Base-by-base conservation (phyloP, 108 stramenopile genomes). In the Tribonema minus region DNA sequence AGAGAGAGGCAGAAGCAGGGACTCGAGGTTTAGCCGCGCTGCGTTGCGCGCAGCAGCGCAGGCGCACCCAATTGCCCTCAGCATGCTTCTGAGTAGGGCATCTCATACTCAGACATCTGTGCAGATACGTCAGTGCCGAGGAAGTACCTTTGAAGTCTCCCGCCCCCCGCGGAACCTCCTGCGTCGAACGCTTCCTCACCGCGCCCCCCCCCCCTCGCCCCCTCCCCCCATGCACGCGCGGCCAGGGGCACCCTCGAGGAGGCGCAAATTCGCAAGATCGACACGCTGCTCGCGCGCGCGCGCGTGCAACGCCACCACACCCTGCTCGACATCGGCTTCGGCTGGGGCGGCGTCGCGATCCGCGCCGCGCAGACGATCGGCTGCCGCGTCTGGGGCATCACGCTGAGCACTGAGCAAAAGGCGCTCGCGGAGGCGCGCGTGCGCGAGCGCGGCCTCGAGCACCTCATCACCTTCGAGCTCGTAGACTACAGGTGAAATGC, bases 181-280 rank as follows among this genome's bases (percentile, higher is more conserved):
- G n/a, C n/a, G n/a, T n/a, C n/a, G n/a, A n/a, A n/a, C n/a, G n/a
- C n/a, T n/a, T n/a, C n/a, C n/a, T n/a, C n/a, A n/a, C 32, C 95
- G 89, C 79, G 91, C 91, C 82, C 90, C 89, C 31, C 81, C 89
- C 46, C 71, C 64, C 30, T 76, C 87, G n/a, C 54, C 68, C 2
- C 12, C 37, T 23, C 9, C 9, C 30, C 29, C 9, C 30, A 62
- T 7, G 61, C 5, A 7, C 61, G 27, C 27, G 61, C 7, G 61
- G 29, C 5, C 61, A n/a, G 61, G 74, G 64, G 72, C 23, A 36
- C 68, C 15, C 86, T 98, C 9, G 93, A 94, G 76, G 90, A 94
- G 72, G 97, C 97, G 0, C 95, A 98, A 70, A 87, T 91, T 84
- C 86, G 94, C n/a, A 98, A 98, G 80, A 83, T 96, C 0, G 97